Base-by-base conservation (phyloP, 305 asterid genomes). In the Fraxinus sp. region DNA sequence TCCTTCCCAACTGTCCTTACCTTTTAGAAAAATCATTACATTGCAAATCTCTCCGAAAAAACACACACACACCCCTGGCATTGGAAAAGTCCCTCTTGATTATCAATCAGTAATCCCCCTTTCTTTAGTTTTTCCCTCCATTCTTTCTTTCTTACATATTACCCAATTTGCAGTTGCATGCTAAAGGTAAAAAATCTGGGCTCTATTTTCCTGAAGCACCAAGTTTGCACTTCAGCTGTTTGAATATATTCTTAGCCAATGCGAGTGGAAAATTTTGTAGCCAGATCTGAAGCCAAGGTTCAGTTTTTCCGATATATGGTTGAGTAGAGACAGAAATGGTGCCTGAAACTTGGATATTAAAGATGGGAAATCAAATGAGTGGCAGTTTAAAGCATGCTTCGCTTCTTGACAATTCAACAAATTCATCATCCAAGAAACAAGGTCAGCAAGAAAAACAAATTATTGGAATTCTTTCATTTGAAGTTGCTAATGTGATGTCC, bases 401-500 rank as follows among this genome's bases (percentile, higher is more conserved):
- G 32, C 86, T 87, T 88, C 80, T 89, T 20, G 98, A 95, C 30
- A 92, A 86, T 83, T 86, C 93, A n/a, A 81, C 89, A 24, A 91
- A 88, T 52, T 86, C 90, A 1, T 83, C 90, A 46, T 80, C 36
- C 20, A 90, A 86, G 36, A 91, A 86, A 84, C 80, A 78, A 62
- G 80, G 80, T 16, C 78, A 87, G 3, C 90, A 82, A 79, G 93
- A 88, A 77, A 91, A 89, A 28, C 88, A 85, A 32, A 64, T 82
- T 33, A 85, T 96, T 59, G 98, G 98, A 2, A 96, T 96, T 79
- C 90, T 96, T 13, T 95, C 98, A 14, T 96, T 96, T 83, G 98
- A 96, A 86, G 98, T 95, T 77, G 98, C 98, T 86, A 96, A 93
- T 90, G 91, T 95, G 66, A 95, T 96, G 98, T 93, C 98, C 78